phyloP scores from a whole-genome alignment of 306 rosid species.

The Vicia faba region DNA sequence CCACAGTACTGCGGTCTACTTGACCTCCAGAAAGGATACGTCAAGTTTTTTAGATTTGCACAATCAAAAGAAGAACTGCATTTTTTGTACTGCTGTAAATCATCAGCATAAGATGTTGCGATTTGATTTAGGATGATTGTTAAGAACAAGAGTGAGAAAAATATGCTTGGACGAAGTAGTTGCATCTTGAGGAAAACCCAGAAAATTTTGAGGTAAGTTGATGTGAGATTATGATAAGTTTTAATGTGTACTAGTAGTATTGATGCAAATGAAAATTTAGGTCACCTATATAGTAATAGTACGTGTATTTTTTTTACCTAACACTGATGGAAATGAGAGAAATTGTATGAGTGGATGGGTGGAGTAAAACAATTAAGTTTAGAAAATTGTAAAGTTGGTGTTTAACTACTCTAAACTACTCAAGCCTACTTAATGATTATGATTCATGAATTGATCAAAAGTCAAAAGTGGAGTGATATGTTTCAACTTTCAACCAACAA shows the following conservation, averaged over 20 bases:
- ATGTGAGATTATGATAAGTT: slow-evolving; percentile 2
- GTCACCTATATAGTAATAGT: slow-evolving; percentile 31
- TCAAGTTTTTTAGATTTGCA: slow-evolving; percentile 31
- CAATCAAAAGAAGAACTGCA: slow-evolving; percentile 46
- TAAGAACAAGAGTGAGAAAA: slow-evolving; percentile 21
- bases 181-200: slow-evolving; percentile 38
- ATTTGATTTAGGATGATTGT: slow-evolving; percentile 37
- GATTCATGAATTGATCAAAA: slow-evolving; percentile 24
- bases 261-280: slow-evolving; percentile 31
- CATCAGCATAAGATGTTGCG: slow-evolving; percentile 25
- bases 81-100: slow-evolving; percentile 27
- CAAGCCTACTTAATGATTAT: not conserved
- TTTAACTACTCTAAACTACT: slow-evolving; percentile 40
- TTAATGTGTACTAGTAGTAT: not conserved
- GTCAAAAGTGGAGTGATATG: slow-evolving; percentile 29
- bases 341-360: slow-evolving; percentile 14
- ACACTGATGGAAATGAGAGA: not conserved
- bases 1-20: slow-evolving; percentile 53
- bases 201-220: slow-evolving; percentile 11
- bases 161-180: slow-evolving; percentile 14
- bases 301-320: slow-evolving; percentile 10
- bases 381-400: not conserved
- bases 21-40: slow-evolving; percentile 58
- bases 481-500: slow-evolving; percentile 21
- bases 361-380: slow-evolving; percentile 23